Evolutionary conservation across 2,329 filamentous ascomycete genomes (phyloP).

Genomic region (Fusarium pseudoanthophilum): DNA sequence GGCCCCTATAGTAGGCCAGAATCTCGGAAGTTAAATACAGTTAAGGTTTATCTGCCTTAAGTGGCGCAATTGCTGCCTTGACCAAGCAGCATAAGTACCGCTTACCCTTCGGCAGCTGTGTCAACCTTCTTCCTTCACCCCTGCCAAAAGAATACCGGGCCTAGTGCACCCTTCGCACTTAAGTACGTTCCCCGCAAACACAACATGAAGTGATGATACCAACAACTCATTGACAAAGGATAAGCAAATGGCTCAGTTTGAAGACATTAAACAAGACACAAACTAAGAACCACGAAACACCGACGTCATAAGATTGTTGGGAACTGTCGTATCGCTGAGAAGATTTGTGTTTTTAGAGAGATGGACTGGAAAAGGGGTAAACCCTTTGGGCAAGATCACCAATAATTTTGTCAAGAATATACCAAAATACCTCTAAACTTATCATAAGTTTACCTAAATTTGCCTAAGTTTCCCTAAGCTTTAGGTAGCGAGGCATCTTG

Average conservation of each 20-base stretch:
- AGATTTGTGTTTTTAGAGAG: background rate
- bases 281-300: rapidly evolving
- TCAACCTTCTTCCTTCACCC: too few relatives aligned
- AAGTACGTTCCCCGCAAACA: background rate
- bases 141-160: too few relatives aligned
- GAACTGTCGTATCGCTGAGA: rapidly evolving
- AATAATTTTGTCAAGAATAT: background rate
- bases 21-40: too few relatives aligned
- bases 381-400: rapidly evolving
- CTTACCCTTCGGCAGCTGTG: too few relatives aligned
- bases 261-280: rapidly evolving
- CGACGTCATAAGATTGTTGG: rapidly evolving
- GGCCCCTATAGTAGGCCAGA: too few relatives aligned
- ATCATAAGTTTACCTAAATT: background rate
- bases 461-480: too few relatives aligned
- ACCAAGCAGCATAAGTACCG: too few relatives aligned
- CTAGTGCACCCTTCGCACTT: too few relatives aligned
- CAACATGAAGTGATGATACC: too few relatives aligned
- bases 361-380: background rate
- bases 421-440: background rate
- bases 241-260: background rate
- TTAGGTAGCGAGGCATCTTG: background rate
- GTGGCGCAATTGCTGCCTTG: too few relatives aligned
- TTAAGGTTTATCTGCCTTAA: too few relatives aligned
- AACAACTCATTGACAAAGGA: too few relatives aligned